Percentiles rank a stretch among this genome's conserved stretches.
These are phyloP conservation scores for Lotus japonicus DNA, from an alignment of 306 rosid genomes.

Conservation along the genomic window DNA sequence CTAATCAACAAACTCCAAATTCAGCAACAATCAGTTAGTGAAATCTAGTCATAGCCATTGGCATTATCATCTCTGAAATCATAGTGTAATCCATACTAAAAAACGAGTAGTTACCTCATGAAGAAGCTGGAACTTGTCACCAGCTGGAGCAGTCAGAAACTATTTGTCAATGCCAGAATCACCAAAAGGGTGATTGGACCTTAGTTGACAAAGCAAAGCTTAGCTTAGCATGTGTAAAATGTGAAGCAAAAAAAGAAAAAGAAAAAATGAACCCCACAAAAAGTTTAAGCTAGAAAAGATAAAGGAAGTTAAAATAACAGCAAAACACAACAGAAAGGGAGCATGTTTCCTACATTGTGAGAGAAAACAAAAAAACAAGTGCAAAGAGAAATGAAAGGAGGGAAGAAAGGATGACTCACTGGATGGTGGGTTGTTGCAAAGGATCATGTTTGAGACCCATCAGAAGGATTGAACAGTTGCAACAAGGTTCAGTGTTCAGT, in stretches of 20 bases:
- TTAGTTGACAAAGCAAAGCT: neutral
- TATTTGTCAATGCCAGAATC: conserved; percentile 42
- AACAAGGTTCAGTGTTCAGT: too few relatives aligned
- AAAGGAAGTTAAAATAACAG: too few relatives aligned
- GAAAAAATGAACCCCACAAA: too few relatives aligned
- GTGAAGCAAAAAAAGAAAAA: too few relatives aligned
- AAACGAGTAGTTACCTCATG: conserved; percentile 52
- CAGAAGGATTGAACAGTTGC: neutral
- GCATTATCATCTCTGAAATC: neutral
- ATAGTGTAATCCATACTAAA: neutral
- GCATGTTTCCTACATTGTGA: neutral
- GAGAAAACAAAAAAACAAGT: neutral
- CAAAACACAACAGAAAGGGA: neutral
- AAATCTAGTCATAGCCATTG: neutral
- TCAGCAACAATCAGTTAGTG: neutral
- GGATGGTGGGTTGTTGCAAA: neutral
- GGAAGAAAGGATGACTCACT: neutral
- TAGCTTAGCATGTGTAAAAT: too few relatives aligned
- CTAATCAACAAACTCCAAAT: conserved; percentile 41
- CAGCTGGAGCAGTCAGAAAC: too few relatives aligned
- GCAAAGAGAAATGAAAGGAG: neutral
- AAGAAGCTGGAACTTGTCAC: conserved; percentile 72
- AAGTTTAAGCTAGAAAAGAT: too few relatives aligned
- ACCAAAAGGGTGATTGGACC: neutral
- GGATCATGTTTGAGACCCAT: conserved; percentile 28